phyloP scores from a whole-genome alignment of 129 eudicot genomes.

The Lactuca sativa region DNA sequence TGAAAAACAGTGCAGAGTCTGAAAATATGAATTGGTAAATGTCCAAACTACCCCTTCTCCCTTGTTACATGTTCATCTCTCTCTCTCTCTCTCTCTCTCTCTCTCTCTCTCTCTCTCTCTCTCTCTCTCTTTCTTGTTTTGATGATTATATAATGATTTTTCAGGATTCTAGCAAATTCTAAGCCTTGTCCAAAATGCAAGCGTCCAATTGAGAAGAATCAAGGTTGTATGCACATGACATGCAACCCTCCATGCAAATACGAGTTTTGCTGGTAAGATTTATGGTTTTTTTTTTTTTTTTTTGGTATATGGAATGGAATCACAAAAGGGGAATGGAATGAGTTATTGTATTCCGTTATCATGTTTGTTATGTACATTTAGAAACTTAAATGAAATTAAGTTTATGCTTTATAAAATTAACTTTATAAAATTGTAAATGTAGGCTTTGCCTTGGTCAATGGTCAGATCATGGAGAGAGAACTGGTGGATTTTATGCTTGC shows the following conservation, averaged over 20 bases:
- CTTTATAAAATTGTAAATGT: slow-evolving; percentile 17
- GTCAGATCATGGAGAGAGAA: slow-evolving; percentile 99
- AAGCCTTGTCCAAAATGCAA: slow-evolving; percentile 99
- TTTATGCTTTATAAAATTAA: not conserved
- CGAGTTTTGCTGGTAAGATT: slow-evolving; percentile 87
- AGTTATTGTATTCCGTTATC: too few species aligned
- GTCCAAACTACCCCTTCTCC: not conserved
- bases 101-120: too few species aligned
- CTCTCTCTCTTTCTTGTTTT: slow-evolving; percentile 17
- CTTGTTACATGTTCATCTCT: not conserved
- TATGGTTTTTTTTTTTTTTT: not conserved
- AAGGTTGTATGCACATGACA: slow-evolving; percentile 99
- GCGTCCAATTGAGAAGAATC: slow-evolving; percentile 97
- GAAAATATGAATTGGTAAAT: slow-evolving; percentile 97
- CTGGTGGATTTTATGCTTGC: slow-evolving; percentile 99
- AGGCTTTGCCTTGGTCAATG: slow-evolving; percentile 97
- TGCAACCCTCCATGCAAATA: slow-evolving; percentile 92
- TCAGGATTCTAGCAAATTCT: slow-evolving; percentile 94
- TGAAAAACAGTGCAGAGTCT: slow-evolving; percentile 96
- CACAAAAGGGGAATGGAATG: too few species aligned
- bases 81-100: too few species aligned
- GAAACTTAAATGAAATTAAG: too few species aligned
- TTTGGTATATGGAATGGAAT: too few species aligned
- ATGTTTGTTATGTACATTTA: too few species aligned
- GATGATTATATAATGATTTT: slow-evolving; percentile 2